Base-by-base conservation (phyloP, 2,329 filamentous ascomycete species). In the Davidsoniella eucalypti region DNA sequence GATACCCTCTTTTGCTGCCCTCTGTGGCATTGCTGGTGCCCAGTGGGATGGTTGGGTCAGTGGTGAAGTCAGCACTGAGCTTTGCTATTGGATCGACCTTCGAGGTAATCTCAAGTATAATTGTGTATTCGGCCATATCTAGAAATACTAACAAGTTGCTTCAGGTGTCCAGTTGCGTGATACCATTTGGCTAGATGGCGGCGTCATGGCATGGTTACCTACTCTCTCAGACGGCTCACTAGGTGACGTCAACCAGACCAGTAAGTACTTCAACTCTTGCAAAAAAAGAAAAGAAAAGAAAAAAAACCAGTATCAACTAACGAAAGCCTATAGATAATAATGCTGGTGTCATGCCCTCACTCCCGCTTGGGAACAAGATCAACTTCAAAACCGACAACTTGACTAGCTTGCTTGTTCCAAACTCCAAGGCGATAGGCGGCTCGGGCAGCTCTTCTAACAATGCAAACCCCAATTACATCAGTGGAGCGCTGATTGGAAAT, bases 401-500 rank as follows among this genome's bases (percentile, higher is more conserved):
- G 6, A 82, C 83, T 57, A 59, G 75, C 44, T 78, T 71, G 8
- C 66, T 84, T 16, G 59, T 61, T 1, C 63, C 59, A 0, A 59
- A 74, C 37, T 64, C 69, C 2, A 80, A 77, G 54, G 67, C 67
- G 0, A 53, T 60, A 0, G 66, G 70, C 5, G 66, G 66, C 2
- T 61, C 61, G 2, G 69, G 68, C n/a, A 75, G 69, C 16, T 67
- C 67, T 29, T 67, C 66, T 33, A 75, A 71, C 54, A 73, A 73
- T 54, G 54, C 71, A 42, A 67, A 69, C 0, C 76, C 77, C 0
- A 73, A 73, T 55, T 82, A 73, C 54, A 54, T 67, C 14, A 78
- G 82, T 53, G 82, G 82, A 2, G 74, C 68, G 6, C 73, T 85
- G 64, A 71, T 86, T 29, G 71, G 70, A 44, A 85, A 84, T 56